Evolutionary conservation across 768 basidiomycete genomes (phyloP), one percentile per base, ranked within the genome.

Genomic region (Heimioporus sp.): DNA sequence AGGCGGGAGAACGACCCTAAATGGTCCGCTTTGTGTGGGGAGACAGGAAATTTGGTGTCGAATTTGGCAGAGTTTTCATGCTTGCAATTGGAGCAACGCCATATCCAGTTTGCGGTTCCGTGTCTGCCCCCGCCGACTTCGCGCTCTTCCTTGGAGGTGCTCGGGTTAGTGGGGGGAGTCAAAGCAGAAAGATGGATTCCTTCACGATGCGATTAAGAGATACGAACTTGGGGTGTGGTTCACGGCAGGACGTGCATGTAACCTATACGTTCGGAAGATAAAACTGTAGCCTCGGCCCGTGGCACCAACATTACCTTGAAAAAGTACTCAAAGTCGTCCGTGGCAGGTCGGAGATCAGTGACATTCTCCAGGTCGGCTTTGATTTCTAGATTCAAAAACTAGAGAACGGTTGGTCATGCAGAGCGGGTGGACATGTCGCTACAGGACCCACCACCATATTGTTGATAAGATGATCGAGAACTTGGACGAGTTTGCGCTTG

Each of bases 21-120:
- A 49, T 82, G 80, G 54, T 87, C 85, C 20, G 76, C 73, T 1
- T 69, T 73, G 67, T 92, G 92, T 1, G 87, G 72, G 44, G 69
- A 70, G 24, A 80, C 65, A 8, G 76, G 66, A 5, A 77, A 61
- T 2, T 74, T 58, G 35, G 35, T 35, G 15, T 90, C 85, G 57
- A 92, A 92, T 62, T 86, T 90, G 36, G 90, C 91, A 9, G 85
- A 89, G 61, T 82, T 83, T 69, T 92, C 90, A 35, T 85, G 83
- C 73, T 85, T 91, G 76, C 89, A 91, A 44, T 77, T 62, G 20
- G 82, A 80, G 60, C 90, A 92, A 56, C 74, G 77, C 91, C 91
- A 93, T 35, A 92, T 87, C 60, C 92, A 85, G 65, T 92, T 73
- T 6, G 91, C 91, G 7, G 73, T 85, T 61, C 69, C 78, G 41